phyloP scores from a whole-genome alignment of 2,329 filamentous ascomycete genomes.

The Fusarium piperis region DNA sequence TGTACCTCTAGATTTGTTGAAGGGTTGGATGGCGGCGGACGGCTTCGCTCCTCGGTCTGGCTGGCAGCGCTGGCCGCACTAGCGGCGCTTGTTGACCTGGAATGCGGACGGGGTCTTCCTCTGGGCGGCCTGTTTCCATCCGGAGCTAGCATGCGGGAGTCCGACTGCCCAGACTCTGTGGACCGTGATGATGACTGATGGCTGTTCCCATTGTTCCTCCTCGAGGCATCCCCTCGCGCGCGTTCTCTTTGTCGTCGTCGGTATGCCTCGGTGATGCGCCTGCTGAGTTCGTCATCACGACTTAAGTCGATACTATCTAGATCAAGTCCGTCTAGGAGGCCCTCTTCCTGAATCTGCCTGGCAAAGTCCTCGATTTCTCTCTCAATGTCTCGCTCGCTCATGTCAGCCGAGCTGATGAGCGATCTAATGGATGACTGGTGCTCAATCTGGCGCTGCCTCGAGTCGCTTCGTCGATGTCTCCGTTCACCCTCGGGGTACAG shows the following conservation, averaged over 20 bases:
- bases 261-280: slow-evolving; percentile 90
- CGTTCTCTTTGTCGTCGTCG: slow-evolving; percentile 76
- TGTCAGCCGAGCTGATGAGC: slow-evolving; percentile 81
- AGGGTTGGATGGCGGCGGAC: slow-evolving; percentile 55
- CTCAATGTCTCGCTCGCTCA: slow-evolving; percentile 82
- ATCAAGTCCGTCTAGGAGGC: slow-evolving; percentile 87
- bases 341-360: slow-evolving; percentile 87
- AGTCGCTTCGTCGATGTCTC: slow-evolving; percentile 55
- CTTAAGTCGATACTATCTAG: slow-evolving; percentile 84
- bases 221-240: slow-evolving; percentile 58
- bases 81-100: slow-evolving; percentile 57
- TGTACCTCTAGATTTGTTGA: slow-evolving; percentile 46
- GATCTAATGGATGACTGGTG: slow-evolving; percentile 91
- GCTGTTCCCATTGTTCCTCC: slow-evolving; percentile 53
- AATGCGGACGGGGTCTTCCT: slow-evolving; percentile 54
- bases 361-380: slow-evolving; percentile 91
- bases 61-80: slow-evolving; percentile 54
- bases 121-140: slow-evolving; percentile 39
- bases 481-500: slow-evolving; percentile 49
- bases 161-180: slow-evolving; percentile 34
- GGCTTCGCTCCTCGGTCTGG: slow-evolving; percentile 58
- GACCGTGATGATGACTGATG: slow-evolving; percentile 50
- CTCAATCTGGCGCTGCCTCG: slow-evolving; percentile 72
- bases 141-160: slow-evolving; percentile 43
- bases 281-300: slow-evolving; percentile 89